Evolutionary conservation across 2,329 filamentous ascomycete species (phyloP).

Genomic region (Beauveria varroae): DNA sequence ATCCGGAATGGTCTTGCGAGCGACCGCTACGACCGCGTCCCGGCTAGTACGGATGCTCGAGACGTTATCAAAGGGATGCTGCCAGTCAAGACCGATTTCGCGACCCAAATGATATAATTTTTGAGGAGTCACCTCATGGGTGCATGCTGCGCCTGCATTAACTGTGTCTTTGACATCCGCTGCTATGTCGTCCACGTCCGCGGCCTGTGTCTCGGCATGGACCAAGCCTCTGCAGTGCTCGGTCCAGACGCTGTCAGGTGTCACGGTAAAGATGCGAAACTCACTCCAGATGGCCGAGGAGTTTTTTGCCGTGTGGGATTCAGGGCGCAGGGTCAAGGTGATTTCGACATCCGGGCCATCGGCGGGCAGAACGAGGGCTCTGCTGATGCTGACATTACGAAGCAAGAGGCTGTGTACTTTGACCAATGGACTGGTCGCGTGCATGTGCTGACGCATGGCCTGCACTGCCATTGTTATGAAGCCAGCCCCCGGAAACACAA

Average conservation of each 20-base stretch:
- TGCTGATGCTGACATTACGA: background rate
- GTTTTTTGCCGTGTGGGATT: constrained; percentile 1
- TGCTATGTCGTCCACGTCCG: background rate
- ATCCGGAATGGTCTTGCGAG: background rate
- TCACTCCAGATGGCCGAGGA: constrained; percentile 12
- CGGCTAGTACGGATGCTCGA: background rate
- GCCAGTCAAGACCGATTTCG: constrained; percentile 1
- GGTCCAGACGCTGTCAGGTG: constrained; percentile 3
- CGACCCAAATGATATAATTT: background rate
- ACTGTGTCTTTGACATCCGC: background rate
- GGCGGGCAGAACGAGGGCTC: background rate
- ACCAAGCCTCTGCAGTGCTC: constrained; percentile 10
- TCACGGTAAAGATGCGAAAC: constrained; percentile 12
- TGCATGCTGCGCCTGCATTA: background rate
- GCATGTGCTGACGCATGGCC: background rate
- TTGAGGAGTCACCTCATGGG: background rate
- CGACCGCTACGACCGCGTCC: background rate
- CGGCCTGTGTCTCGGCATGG: background rate
- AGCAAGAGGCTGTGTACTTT: background rate
- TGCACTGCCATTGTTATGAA: background rate
- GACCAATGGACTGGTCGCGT: background rate
- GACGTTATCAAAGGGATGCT: background rate
- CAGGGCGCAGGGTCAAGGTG: background rate
- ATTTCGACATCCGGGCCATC: background rate
- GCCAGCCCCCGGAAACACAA: background rate